Conservation (phyloP, 805 yeast species). For the Komagataella populi region DNA sequence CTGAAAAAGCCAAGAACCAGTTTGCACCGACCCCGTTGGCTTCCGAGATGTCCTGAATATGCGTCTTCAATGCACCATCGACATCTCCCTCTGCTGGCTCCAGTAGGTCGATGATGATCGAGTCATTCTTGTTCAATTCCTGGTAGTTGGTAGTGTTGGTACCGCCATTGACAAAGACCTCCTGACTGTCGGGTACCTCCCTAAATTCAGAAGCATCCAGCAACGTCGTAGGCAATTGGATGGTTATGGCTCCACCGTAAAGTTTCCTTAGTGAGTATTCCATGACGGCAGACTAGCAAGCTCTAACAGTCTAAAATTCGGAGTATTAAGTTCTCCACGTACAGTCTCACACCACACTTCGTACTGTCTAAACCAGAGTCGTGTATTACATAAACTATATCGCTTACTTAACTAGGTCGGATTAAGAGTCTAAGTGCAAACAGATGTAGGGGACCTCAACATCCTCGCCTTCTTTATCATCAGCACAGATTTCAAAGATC, state of each 20-base stretch:
- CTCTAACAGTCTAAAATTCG: background rate
- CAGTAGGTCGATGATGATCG: constrained; percentile 52
- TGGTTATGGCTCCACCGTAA: constrained; percentile 75
- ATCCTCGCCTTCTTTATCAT: constrained; percentile 86
- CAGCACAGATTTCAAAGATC: constrained; percentile 84
- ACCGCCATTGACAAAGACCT: constrained; percentile 53
- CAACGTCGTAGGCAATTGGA: constrained; percentile 42
- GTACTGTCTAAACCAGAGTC: background rate
- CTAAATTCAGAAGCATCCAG: constrained; percentile 70
- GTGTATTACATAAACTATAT: background rate
- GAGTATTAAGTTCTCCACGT: background rate
- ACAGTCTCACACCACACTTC: background rate
- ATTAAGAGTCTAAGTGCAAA: constrained; percentile 25
- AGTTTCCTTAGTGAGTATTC: constrained; percentile 15
- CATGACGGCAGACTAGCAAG: constrained; percentile 3
- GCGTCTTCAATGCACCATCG: constrained; percentile 33
- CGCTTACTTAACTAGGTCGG: background rate
- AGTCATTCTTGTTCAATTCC: constrained; percentile 27
- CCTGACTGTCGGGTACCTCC: constrained; percentile 89
- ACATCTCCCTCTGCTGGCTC: constrained; percentile 30
- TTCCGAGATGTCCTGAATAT: constrained; percentile 39
- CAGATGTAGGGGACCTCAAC: constrained; percentile 88
- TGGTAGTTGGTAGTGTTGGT: constrained; percentile 8
- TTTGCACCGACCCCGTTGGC: constrained; percentile 22
- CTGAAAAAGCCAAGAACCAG: constrained; percentile 10